A percentile compares a stretch with the other conserved stretches of the same genome.
Conservation (phyloP, 345 rosid species). For the Pistacia atlantica region DNA sequence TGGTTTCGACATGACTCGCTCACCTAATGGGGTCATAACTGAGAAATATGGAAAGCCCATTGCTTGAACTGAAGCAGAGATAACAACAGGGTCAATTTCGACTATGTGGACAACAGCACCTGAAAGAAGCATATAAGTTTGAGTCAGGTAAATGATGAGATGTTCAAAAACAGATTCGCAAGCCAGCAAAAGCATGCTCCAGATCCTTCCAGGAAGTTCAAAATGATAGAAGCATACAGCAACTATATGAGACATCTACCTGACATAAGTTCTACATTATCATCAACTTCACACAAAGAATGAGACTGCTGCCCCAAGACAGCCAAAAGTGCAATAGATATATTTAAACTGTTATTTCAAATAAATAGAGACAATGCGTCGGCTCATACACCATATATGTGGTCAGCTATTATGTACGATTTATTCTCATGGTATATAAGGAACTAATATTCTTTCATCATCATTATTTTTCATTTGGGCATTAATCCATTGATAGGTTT, state of each 20-base stretch:
- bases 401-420: not conserved
- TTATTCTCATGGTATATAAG: not conserved
- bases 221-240: no score
- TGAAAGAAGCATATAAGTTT: constrained; percentile 25
- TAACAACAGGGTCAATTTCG: constrained; percentile 85
- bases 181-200: constrained; percentile 5
- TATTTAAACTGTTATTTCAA: not conserved
- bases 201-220: not conserved
- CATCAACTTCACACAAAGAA: not conserved
- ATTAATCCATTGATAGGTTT: no score
- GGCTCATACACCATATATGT: not conserved
- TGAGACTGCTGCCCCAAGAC: not conserved
- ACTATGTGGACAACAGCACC: constrained; percentile 75
- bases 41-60: constrained; percentile 95
- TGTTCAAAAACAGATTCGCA: not conserved
- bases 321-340: not conserved
- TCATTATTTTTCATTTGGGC: no score
- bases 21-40: constrained; percentile 42
- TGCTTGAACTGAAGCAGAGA: constrained; percentile 67
- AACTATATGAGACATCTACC: no score
- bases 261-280: not conserved
- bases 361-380: not conserved
- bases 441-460: not conserved
- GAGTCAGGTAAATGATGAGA: not conserved
- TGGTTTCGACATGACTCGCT: constrained; percentile 49